phyloP scores from a whole-genome alignment of 257 asterid genomes.

The Haberlea rhodopensis region DNA sequence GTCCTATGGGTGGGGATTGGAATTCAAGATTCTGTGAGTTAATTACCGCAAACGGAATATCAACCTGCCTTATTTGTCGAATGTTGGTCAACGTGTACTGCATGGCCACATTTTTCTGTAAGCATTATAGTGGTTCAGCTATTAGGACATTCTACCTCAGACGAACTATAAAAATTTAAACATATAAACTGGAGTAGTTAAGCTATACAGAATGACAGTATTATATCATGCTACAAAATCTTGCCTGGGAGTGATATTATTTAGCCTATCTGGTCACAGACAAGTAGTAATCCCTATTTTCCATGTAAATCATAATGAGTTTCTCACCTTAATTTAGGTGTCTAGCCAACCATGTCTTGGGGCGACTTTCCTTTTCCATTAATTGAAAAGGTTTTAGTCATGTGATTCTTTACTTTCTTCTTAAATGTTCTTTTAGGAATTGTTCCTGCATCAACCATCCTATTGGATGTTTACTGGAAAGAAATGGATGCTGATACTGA shows the following conservation, averaged over 20 bases:
- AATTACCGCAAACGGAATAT: background rate
- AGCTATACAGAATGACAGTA: slow-evolving; percentile 5
- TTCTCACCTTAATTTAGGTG: slow-evolving; percentile 8
- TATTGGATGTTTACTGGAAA: slow-evolving; percentile 80
- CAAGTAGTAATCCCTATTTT: background rate
- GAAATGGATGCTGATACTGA: slow-evolving; percentile 87
- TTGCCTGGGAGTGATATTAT: slow-evolving; percentile 7
- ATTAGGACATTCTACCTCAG: background rate
- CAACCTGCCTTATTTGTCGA: background rate
- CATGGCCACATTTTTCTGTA: background rate
- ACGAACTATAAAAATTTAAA: no score
- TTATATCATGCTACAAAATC: background rate
- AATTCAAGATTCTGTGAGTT: background rate
- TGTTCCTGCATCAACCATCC: slow-evolving; percentile 63
- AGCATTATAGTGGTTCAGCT: background rate
- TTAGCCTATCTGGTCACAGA: background rate
- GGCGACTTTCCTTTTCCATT: slow-evolving; percentile 10
- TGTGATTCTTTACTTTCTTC: slow-evolving; percentile 17
- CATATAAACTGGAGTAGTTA: no score
- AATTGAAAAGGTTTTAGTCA: background rate
- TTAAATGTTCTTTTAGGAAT: slow-evolving; percentile 54
- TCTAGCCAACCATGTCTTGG: slow-evolving; percentile 1
- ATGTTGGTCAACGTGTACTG: background rate
- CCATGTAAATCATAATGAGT: background rate
- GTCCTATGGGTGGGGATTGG: background rate